Conservation (phyloP, 148 eudicot genomes). For the Linanthus parryae region DNA sequence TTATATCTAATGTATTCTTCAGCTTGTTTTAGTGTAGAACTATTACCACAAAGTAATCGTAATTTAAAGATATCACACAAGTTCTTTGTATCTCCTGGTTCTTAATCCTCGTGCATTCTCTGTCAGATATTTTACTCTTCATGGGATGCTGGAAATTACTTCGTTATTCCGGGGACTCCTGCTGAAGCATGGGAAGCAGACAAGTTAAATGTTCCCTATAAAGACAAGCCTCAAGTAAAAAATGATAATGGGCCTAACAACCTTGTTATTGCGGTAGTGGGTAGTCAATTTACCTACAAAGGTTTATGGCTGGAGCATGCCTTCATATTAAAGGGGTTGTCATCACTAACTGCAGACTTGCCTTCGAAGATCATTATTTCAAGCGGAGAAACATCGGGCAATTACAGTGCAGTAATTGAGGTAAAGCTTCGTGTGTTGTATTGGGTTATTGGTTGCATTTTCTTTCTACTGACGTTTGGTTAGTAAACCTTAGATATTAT, state of each 20-base stretch:
- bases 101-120: not conserved
- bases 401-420: conserved; percentile 76
- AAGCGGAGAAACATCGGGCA: conserved; percentile 54
- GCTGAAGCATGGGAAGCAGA: conserved; percentile 57
- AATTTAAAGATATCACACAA: no score
- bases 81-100: no score
- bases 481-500: not conserved
- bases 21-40: no score
- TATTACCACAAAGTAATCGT: no score
- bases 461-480: not conserved
- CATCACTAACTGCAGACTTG: conserved; percentile 53
- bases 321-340: conserved; percentile 71
- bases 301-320: conserved; percentile 96
- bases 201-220: conserved; percentile 21
- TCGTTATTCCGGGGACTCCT: conserved; percentile 85
- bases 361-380: conserved; percentile 46
- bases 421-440: conserved; percentile 24
- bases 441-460: not conserved
- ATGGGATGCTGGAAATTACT: conserved; percentile 79
- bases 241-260: conserved; percentile 39
- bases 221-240: conserved; percentile 25
- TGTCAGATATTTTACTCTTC: conserved; percentile 66
- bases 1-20: no score
- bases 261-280: conserved; percentile 59
- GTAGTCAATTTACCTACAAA: conserved; percentile 70